phyloP scores from a whole-genome alignment of 169 alveolate species.

The Plasmodium chabaudi region DNA sequence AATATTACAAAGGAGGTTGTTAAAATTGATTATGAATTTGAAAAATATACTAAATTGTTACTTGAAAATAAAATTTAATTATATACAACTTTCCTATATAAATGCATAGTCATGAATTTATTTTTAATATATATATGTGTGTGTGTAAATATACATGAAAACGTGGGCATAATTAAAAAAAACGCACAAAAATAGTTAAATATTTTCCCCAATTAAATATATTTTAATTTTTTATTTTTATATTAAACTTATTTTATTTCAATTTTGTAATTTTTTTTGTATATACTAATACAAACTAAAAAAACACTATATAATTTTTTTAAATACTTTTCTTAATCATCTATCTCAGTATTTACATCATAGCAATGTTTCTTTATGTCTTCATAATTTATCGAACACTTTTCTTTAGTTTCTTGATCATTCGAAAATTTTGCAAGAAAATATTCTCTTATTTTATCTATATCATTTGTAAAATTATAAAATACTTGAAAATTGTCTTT shows the following conservation, averaged over 20 bases:
- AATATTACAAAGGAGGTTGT: conserved; percentile 87
- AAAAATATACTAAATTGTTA: conserved; percentile 92
- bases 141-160: background rate
- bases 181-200: no score
- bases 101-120: background rate
- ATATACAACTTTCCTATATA: background rate
- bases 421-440: conserved; percentile 34
- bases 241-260: background rate
- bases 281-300: background rate
- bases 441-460: conserved; percentile 46
- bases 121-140: background rate
- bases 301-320: background rate
- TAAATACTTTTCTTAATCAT: conserved; percentile 1
- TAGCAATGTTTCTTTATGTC: conserved; percentile 55
- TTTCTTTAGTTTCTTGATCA: conserved; percentile 42
- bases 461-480: conserved; percentile 36
- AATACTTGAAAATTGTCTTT: conserved; percentile 50
- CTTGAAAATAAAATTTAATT: conserved; percentile 70
- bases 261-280: background rate
- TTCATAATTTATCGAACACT: conserved; percentile 64
- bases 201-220: no score
- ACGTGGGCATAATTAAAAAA: no score
- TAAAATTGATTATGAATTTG: conserved; percentile 93
- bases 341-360: background rate
- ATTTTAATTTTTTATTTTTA: no score